Evolutionary conservation across 169 alveolate genomes (phyloP).

Genomic region (Plasmodium fragile): DNA sequence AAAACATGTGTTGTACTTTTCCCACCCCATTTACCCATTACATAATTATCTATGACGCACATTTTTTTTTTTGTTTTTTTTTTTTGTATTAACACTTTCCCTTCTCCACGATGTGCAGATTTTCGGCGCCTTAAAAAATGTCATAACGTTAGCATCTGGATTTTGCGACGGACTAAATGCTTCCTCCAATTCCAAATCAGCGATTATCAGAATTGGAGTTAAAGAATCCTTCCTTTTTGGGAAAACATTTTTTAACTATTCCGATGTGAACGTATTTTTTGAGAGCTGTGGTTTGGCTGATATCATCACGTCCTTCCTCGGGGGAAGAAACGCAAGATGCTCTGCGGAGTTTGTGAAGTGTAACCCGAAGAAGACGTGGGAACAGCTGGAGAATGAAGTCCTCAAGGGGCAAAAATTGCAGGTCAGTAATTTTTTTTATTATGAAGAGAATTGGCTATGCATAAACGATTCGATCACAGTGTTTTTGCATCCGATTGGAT

Average conservation of each 20-base stretch:
- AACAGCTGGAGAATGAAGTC: conserved; percentile 90
- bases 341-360: conserved; percentile 93
- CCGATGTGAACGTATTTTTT: conserved; percentile 85
- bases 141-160: conserved; percentile 94
- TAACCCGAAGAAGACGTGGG: conserved; percentile 89
- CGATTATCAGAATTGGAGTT: conserved; percentile 94
- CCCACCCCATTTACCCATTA: too few species aligned
- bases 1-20: not conserved
- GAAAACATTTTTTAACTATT: conserved; percentile 83
- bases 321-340: conserved; percentile 94
- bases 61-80: too few species aligned
- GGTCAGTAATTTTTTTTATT: conserved; percentile 62
- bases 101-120: conserved; percentile 67
- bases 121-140: conserved; percentile 95
- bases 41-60: not conserved
- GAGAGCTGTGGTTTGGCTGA: conserved; percentile 95
- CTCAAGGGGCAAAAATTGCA: conserved; percentile 94
- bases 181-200: conserved; percentile 95
- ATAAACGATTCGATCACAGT: not conserved
- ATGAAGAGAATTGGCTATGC: not conserved
- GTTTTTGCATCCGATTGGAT: not conserved
- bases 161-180: conserved; percentile 94
- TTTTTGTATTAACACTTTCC: not conserved
- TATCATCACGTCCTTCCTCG: conserved; percentile 92
- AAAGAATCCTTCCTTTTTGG: conserved; percentile 88